Conservation (phyloP, 208 protist species). For the Leishmania turanica region DNA sequence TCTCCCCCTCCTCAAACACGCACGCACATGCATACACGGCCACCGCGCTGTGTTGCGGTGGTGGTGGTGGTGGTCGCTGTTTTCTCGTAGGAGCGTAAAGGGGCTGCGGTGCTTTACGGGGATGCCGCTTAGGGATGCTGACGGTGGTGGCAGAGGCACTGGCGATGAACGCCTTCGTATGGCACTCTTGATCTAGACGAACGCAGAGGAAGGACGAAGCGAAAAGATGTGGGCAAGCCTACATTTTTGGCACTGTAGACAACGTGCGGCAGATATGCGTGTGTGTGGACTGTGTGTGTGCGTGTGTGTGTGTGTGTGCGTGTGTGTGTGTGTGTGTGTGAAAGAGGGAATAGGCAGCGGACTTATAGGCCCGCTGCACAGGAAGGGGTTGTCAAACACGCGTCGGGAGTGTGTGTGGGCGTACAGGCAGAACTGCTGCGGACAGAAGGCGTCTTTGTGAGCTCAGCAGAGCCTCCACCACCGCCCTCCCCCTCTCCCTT, state of each 20-base stretch:
- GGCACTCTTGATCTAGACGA: not conserved
- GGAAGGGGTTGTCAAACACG: not conserved
- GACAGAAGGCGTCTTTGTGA: not conserved
- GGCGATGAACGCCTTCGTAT: not conserved
- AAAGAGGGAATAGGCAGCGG: not conserved
- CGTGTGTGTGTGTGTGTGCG: too few species aligned
- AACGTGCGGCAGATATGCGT: too few species aligned
- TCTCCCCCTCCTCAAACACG: not conserved
- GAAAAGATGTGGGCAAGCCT: too few species aligned
- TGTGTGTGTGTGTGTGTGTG: not conserved
- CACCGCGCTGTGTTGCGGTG: not conserved
- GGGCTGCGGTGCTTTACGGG: not conserved
- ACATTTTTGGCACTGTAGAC: too few species aligned
- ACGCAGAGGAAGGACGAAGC: not conserved
- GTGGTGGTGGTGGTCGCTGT: not conserved
- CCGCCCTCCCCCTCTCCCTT: not conserved
- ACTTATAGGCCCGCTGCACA: not conserved
- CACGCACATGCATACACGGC: not conserved
- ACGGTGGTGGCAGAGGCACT: not conserved
- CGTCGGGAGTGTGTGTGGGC: not conserved
- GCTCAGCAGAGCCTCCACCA: not conserved
- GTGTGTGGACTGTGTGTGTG: not conserved
- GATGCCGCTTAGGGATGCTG: not conserved
- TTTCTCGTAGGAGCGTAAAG: not conserved
- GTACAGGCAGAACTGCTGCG: not conserved